Percentiles rank a stretch among this genome's conserved stretches.
phyloP scores from a whole-genome alignment of 495 filamentous ascomycete genomes.

The Penicillium mononematosum region DNA sequence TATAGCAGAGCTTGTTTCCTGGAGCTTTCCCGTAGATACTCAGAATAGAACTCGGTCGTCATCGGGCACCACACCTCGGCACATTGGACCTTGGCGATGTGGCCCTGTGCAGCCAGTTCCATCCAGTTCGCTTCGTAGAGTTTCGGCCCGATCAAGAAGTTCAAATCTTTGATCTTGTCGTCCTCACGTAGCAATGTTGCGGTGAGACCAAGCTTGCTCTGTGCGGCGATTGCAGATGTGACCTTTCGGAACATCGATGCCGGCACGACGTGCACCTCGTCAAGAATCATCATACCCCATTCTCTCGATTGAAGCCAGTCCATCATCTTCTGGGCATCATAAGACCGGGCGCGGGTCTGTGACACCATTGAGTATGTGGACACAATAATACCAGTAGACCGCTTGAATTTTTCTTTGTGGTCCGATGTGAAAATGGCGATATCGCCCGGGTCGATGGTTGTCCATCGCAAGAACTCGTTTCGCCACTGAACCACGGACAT shows the following conservation, averaged over 20 bases:
- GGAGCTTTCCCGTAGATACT: slow-evolving; percentile 76
- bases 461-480: slow-evolving; percentile 95
- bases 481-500: slow-evolving; percentile 99
- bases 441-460: slow-evolving; percentile 90
- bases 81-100: slow-evolving; percentile 96
- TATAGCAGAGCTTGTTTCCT: slow-evolving; percentile 75
- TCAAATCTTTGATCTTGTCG: slow-evolving; percentile 96
- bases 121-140: slow-evolving; percentile 99
- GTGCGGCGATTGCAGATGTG: slow-evolving; percentile 84
- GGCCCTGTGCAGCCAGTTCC: slow-evolving; percentile 93
- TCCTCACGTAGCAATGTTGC: slow-evolving; percentile 94
- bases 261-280: slow-evolving; percentile 98
- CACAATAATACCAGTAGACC: slow-evolving; percentile 92
- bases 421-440: slow-evolving; percentile 95
- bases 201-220: slow-evolving; percentile 95
- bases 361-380: slow-evolving; percentile 99
- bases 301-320: slow-evolving; percentile 87
- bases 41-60: slow-evolving; percentile 96
- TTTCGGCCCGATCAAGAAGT: slow-evolving; percentile 97
- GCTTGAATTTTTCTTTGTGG: slow-evolving; percentile 83
- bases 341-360: slow-evolving; percentile 76
- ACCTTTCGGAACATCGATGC: slow-evolving; percentile 94
- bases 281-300: slow-evolving; percentile 97
- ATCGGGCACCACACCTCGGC: slow-evolving; percentile 99
- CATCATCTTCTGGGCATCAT: slow-evolving; percentile 98